Percentiles rank a stretch among this genome's conserved stretches.
Evolutionary conservation across 1,284 basidiomycete genomes (phyloP).

Genomic region (Nidula niveotomentosa): DNA sequence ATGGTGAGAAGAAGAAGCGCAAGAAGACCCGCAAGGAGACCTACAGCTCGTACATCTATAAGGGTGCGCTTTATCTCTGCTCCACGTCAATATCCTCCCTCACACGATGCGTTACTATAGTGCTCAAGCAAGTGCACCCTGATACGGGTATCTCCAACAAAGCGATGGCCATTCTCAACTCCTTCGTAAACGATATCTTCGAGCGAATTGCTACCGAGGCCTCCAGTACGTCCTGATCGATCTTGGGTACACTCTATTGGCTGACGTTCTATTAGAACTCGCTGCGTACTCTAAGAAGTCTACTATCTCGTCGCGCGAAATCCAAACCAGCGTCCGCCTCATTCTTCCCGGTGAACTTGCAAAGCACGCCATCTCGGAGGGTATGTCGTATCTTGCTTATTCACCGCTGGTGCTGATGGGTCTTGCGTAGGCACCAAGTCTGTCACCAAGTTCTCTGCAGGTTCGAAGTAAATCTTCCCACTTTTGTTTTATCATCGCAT

Average conservation of each 20-base stretch:
- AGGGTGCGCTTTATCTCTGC: slow-evolving; percentile 26
- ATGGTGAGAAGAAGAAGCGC: slow-evolving; percentile 81
- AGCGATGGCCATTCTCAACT: slow-evolving; percentile 86
- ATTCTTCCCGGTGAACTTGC: slow-evolving; percentile 85
- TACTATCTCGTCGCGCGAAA: slow-evolving; percentile 90
- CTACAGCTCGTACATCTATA: slow-evolving; percentile 90
- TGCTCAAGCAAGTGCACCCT: slow-evolving; percentile 66
- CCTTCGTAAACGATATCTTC: slow-evolving; percentile 82
- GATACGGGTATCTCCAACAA: slow-evolving; percentile 88
- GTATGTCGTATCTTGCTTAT: slow-evolving; percentile 26
- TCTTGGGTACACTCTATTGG: slow-evolving; percentile 5
- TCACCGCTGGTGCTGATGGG: background rate
- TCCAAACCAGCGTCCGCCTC: slow-evolving; percentile 86
- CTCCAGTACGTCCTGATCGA: slow-evolving; percentile 17
- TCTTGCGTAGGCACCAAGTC: slow-evolving; percentile 49
- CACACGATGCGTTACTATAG: background rate
- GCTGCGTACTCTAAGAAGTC: slow-evolving; percentile 91
- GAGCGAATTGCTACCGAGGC: slow-evolving; percentile 43
- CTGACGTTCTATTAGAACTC: slow-evolving; percentile 51
- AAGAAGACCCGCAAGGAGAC: slow-evolving; percentile 85
- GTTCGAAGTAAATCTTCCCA: slow-evolving; percentile 39
- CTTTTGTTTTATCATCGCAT: background rate
- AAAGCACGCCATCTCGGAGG: slow-evolving; percentile 77
- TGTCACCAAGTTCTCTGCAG: slow-evolving; percentile 58
- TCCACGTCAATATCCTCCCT: background rate